These are phyloP conservation scores for Barnettozyma populi DNA, from an alignment of 805 yeast genomes.

Conservation along the genomic window DNA sequence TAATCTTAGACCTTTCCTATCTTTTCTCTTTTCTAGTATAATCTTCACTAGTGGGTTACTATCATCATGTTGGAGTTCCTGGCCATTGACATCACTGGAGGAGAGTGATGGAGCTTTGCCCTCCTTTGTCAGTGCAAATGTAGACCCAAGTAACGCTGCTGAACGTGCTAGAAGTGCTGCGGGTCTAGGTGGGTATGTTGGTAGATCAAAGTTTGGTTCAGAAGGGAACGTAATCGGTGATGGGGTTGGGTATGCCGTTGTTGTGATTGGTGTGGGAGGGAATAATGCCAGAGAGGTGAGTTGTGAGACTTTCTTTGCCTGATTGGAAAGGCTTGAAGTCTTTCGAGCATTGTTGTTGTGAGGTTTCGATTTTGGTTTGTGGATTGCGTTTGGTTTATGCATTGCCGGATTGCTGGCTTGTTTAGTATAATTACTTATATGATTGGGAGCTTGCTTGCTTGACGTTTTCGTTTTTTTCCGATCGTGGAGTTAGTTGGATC, in stretches of 20 bases:
- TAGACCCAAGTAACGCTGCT: conserved; percentile 8
- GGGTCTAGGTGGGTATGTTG: conserved; percentile 12
- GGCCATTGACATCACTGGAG: not conserved
- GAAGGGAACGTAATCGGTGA: not conserved
- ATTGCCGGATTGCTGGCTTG: not conserved
- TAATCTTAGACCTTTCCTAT: conserved; percentile 13
- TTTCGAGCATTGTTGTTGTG: not conserved
- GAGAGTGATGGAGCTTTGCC: not conserved
- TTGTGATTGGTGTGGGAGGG: conserved; percentile 7
- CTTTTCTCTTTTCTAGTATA: conserved; percentile 6
- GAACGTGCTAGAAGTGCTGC: conserved; percentile 9
- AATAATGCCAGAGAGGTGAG: not conserved
- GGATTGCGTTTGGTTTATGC: conserved; percentile 6
- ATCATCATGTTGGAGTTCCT: conserved; percentile 15
- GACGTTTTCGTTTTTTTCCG: not conserved
- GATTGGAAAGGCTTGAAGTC: not conserved
- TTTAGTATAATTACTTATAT: no score
- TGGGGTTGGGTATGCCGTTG: conserved; percentile 17
- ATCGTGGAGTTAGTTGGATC: no score
- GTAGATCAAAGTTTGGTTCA: conserved; percentile 13
- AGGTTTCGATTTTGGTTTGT: conserved; percentile 9
- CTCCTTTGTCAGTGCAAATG: conserved; percentile 7
- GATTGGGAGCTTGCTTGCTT: not conserved
- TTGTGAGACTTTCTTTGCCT: not conserved
- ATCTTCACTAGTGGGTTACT: conserved; percentile 5